Conservation (phyloP, 345 rosid genomes). For the Diplotaxis tenuifolia region DNA sequence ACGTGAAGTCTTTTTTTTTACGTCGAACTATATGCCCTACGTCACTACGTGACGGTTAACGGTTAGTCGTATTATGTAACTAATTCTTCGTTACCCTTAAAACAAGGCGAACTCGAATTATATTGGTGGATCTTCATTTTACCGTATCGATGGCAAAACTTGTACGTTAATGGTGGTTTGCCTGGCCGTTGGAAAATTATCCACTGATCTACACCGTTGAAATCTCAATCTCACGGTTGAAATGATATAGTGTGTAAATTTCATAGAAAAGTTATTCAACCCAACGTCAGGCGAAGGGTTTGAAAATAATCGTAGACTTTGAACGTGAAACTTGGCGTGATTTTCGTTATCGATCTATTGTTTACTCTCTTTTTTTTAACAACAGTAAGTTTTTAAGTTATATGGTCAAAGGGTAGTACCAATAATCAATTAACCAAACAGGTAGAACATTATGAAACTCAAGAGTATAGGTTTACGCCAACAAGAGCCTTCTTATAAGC, state of each 20-base stretch:
- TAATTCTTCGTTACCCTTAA: neutral
- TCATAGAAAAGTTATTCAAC: neutral
- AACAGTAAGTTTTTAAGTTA: no score
- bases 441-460: no score
- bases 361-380: no score
- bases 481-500: no score
- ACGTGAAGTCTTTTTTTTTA: neutral
- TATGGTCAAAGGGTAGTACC: no score
- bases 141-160: conserved; percentile 22
- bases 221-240: conserved; percentile 24
- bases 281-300: conserved; percentile 2
- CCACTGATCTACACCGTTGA: neutral
- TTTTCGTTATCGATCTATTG: conserved; percentile 7
- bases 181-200: conserved; percentile 32
- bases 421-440: no score
- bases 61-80: conserved; percentile 17
- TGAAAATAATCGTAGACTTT: neutral
- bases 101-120: conserved; percentile 19
- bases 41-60: conserved; percentile 29
- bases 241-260: conserved; percentile 16
- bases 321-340: conserved; percentile 40
- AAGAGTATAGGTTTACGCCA: no score
- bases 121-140: neutral
- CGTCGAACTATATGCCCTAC: neutral
- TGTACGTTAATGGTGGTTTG: conserved; percentile 45